Percentiles rank a stretch among this genome's conserved stretches.
Conservation (phyloP, 1,284 basidiomycete genomes). For the Lignosus rhinocerotis region DNA sequence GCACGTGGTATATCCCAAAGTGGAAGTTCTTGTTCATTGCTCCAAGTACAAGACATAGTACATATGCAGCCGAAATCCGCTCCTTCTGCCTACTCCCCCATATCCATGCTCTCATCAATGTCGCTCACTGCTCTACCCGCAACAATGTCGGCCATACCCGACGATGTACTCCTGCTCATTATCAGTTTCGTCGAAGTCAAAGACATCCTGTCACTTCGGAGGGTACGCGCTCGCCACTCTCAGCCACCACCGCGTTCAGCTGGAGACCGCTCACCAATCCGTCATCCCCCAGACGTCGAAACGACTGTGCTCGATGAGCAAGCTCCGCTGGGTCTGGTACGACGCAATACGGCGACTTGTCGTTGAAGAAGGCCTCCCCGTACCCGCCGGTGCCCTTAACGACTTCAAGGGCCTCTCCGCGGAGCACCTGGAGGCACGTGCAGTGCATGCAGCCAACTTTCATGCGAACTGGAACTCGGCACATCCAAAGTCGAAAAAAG, state of each 20-base stretch:
- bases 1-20: slow-evolving; percentile 2
- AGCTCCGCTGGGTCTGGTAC: slow-evolving; percentile 40
- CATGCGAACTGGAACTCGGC: slow-evolving; percentile 39
- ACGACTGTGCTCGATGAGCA: slow-evolving; percentile 34
- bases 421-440: slow-evolving; percentile 38
- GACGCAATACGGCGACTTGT: slow-evolving; percentile 38
- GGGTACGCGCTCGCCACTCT: slow-evolving; percentile 28
- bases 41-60: not conserved
- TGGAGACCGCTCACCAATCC: not conserved
- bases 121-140: slow-evolving; percentile 7
- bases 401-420: slow-evolving; percentile 35
- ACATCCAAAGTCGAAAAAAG: slow-evolving; percentile 27
- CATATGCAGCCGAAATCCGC: too few relatives aligned
- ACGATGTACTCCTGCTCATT: slow-evolving; percentile 39
- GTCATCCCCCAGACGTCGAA: slow-evolving; percentile 32
- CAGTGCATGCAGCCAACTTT: slow-evolving; percentile 37
- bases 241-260: slow-evolving; percentile 2
- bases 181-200: slow-evolving; percentile 35
- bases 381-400: slow-evolving; percentile 31
- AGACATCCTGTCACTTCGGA: slow-evolving; percentile 37
- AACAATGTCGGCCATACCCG: slow-evolving; percentile 29
- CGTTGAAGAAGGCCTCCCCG: slow-evolving; percentile 34
- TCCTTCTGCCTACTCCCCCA: not conserved
- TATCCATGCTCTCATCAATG: slow-evolving; percentile 2
- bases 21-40: slow-evolving; percentile 7